Evolutionary conservation across 2,329 filamentous ascomycete species (phyloP).

Genomic region (Cryphonectria nitschkei): DNA sequence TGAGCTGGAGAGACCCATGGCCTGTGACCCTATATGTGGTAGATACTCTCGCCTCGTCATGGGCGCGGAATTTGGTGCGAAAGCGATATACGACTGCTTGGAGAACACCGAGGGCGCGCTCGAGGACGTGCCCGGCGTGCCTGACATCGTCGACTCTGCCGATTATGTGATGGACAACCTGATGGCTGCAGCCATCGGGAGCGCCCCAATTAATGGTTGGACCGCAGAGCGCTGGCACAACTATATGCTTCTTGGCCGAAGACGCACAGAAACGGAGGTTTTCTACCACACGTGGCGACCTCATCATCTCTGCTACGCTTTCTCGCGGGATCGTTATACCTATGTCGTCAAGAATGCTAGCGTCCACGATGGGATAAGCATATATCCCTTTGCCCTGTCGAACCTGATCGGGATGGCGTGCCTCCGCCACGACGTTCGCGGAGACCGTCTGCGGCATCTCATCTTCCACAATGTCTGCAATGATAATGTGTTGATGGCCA

Average conservation of each 20-base stretch:
- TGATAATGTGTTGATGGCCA: neutral
- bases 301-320: neutral
- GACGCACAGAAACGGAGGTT: neutral
- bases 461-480: slow-evolving; percentile 3
- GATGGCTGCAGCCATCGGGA: neutral
- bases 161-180: neutral
- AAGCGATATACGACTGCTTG: neutral
- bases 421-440: neutral
- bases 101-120: neutral
- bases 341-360: slow-evolving; percentile 4
- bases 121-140: neutral
- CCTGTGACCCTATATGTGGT: neutral
- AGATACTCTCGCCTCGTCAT: neutral
- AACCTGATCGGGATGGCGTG: slow-evolving; percentile 9
- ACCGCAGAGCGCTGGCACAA: neutral
- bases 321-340: neutral
- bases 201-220: neutral
- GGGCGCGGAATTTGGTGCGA: neutral
- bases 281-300: neutral
- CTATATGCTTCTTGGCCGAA: neutral
- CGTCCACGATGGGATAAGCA: neutral
- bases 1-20: neutral
- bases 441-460: neutral
- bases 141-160: neutral
- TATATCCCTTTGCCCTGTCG: slow-evolving; percentile 5